A percentile compares a stretch with the other conserved stretches of the same genome.
Evolutionary conservation across 305 asterid genomes (phyloP).

Genomic region (Ajuga reptans): DNA sequence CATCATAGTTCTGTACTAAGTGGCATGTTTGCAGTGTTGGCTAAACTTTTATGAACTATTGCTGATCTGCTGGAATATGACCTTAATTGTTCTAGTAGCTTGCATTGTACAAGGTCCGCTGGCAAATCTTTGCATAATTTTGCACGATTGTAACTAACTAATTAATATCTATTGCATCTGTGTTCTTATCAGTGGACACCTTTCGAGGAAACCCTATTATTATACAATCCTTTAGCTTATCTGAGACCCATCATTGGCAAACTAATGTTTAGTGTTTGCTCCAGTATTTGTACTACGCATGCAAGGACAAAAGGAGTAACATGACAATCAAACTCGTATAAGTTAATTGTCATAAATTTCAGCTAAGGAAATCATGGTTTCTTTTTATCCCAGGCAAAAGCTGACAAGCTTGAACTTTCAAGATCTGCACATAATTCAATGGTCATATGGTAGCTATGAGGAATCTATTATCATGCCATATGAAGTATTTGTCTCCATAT

Average conservation of each 20-base stretch:
- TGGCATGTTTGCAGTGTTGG: neutral
- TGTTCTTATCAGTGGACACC: neutral
- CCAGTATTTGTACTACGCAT: neutral
- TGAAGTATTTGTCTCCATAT: neutral
- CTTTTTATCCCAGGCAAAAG: neutral
- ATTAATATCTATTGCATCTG: neutral
- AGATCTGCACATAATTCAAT: neutral
- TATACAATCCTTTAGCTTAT: neutral
- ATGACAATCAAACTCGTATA: neutral
- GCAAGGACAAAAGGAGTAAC: neutral
- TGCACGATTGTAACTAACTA: neutral
- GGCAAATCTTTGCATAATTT: neutral
- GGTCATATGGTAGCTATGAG: neutral
- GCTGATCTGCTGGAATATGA: constrained; percentile 1
- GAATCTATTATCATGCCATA: neutral
- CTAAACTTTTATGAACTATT: neutral
- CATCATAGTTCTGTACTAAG: neutral
- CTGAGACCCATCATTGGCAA: neutral
- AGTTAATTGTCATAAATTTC: neutral
- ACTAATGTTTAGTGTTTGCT: neutral
- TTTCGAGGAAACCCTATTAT: neutral
- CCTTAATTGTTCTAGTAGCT: neutral
- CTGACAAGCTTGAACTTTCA: neutral
- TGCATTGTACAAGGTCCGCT: neutral
- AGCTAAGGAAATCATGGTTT: neutral